Evolutionary conservation across 129 eudicot species (phyloP).

Genomic region (Flaveria sonorensis): DNA sequence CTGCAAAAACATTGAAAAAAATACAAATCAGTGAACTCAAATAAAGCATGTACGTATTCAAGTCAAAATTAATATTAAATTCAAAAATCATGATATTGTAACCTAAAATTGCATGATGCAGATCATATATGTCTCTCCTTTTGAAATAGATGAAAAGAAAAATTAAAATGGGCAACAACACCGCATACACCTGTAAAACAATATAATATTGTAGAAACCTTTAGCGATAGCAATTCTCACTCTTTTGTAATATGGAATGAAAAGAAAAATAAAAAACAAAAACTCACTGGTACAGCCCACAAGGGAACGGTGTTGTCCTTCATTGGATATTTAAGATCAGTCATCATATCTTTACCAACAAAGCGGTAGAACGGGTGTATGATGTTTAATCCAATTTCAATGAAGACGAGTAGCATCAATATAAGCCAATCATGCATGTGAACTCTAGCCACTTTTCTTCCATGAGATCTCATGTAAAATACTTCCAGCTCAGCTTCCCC

Average conservation of each 20-base stretch:
- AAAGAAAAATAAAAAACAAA: neutral
- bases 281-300: constrained; percentile 90
- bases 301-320: constrained; percentile 76
- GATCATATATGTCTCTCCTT: constrained; percentile 77
- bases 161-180: constrained; percentile 64
- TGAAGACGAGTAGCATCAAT: constrained; percentile 54
- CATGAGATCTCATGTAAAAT: constrained; percentile 61
- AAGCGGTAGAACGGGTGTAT: constrained; percentile 77
- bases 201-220: neutral
- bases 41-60: neutral
- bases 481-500: constrained; percentile 52
- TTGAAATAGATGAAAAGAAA: constrained; percentile 60
- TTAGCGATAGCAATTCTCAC: neutral
- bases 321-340: constrained; percentile 69
- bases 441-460: constrained; percentile 53
- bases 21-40: constrained; percentile 3
- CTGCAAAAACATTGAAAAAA: constrained; percentile 42
- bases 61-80: neutral
- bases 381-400: constrained; percentile 53
- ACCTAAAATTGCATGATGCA: constrained; percentile 80
- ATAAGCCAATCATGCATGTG: constrained; percentile 83
- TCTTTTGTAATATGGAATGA: neutral
- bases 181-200: constrained; percentile 61
- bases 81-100: constrained; percentile 2
- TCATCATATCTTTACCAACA: constrained; percentile 78